These are phyloP conservation scores for Eleusine indica DNA, from an alignment of 176 grass and related monocot species.

Conservation along the genomic window DNA sequence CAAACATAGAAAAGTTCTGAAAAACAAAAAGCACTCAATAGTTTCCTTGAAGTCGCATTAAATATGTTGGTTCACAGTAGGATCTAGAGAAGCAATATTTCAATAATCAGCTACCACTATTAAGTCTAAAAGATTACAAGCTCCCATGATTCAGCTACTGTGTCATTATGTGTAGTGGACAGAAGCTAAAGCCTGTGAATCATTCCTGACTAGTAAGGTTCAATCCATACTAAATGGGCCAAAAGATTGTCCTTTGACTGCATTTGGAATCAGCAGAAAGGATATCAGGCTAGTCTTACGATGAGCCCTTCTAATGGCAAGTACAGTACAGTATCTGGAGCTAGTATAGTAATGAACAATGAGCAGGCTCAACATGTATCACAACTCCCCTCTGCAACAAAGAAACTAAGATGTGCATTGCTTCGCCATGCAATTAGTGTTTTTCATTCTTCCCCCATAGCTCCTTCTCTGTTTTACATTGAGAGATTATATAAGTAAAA, in stretches of 20 bases:
- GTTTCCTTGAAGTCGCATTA: not conserved
- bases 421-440: not conserved
- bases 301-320: not conserved
- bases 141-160: not conserved
- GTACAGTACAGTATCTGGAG: not conserved
- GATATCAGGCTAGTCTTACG: not conserved
- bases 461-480: not conserved
- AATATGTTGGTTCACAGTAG: not conserved
- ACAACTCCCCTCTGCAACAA: not conserved
- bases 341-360: not conserved
- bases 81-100: constrained; percentile 14
- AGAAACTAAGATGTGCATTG: not conserved
- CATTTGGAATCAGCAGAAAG: not conserved
- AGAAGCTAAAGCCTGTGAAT: not conserved
- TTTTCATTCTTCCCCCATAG: not conserved
- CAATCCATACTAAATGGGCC: not conserved
- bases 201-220: not conserved
- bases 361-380: not conserved
- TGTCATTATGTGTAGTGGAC: not conserved
- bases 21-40: not conserved
- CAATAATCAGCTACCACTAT: not conserved
- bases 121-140: constrained; percentile 1
- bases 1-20: not conserved
- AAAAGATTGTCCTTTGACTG: not conserved
- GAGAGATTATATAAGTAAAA: not conserved